Evolutionary conservation across 192 early-diverging fungal genomes (phyloP).

Genomic region (Entomortierella lignicola): DNA sequence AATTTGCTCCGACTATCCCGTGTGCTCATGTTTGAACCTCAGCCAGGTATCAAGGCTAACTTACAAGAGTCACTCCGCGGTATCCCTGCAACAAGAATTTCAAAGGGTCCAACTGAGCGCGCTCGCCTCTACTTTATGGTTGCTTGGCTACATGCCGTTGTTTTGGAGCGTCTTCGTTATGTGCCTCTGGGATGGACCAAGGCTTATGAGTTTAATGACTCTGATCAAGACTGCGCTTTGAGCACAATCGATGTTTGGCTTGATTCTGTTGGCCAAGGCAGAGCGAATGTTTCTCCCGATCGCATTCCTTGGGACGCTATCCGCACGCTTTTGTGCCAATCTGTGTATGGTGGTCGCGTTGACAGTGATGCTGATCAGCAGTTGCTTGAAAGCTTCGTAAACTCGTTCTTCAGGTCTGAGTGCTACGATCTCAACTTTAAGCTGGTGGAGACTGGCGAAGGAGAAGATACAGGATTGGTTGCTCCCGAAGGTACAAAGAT

Average conservation of each 20-base stretch:
- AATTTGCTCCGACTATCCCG: conserved; percentile 91
- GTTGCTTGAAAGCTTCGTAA: conserved; percentile 88
- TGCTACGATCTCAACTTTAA: conserved; percentile 86
- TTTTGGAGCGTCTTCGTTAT: conserved; percentile 96
- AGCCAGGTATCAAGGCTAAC: conserved; percentile 95
- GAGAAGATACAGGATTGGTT: conserved; percentile 58
- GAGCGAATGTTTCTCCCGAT: conserved; percentile 91
- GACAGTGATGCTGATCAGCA: conserved; percentile 93
- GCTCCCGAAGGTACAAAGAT: conserved; percentile 90
- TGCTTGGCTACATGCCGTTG: conserved; percentile 96
- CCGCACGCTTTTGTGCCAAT: conserved; percentile 83
- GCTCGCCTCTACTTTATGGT: conserved; percentile 92
- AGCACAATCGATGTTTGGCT: conserved; percentile 93
- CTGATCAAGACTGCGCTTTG: conserved; percentile 93
- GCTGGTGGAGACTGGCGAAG: conserved; percentile 66
- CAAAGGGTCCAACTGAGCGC: conserved; percentile 86
- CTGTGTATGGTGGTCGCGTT: conserved; percentile 97
- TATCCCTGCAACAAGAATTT: conserved; percentile 64
- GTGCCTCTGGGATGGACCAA: conserved; percentile 98
- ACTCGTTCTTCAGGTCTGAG: conserved; percentile 79
- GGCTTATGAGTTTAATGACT: conserved; percentile 98
- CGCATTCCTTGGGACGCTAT: conserved; percentile 98
- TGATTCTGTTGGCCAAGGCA: conserved; percentile 79
- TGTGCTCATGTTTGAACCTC: conserved; percentile 95
- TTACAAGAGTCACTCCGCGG: conserved; percentile 83